Evolutionary conservation across 2,329 filamentous ascomycete species (phyloP).

Genomic region (Alternaria sp.): DNA sequence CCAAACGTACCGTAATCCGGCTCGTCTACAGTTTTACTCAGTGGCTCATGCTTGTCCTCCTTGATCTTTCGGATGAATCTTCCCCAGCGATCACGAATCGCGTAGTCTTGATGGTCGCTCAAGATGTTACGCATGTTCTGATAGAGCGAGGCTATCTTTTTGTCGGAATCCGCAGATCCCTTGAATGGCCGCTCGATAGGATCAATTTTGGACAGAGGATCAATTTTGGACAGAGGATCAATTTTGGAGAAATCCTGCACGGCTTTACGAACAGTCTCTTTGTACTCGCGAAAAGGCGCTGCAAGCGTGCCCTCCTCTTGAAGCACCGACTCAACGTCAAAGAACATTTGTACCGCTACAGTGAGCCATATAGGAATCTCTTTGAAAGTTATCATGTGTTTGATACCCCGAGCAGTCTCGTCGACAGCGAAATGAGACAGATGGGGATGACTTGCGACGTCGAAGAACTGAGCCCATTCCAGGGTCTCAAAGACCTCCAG

Average conservation of each 20-base stretch:
- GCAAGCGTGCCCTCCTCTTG: background rate
- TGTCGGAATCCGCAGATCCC: background rate
- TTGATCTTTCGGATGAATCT: background rate
- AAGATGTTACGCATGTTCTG: background rate
- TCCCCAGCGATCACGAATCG: background rate
- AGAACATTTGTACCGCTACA: background rate
- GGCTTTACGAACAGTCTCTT: background rate
- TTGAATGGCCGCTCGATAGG: background rate
- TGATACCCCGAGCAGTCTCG: background rate
- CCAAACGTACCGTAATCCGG: background rate
- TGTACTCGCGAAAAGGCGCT: background rate
- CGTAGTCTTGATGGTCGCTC: background rate
- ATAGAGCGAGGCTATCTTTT: background rate
- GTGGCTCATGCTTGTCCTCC: background rate
- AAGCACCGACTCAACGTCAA: background rate
- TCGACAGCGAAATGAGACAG: background rate
- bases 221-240: background rate
- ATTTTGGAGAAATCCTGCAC: too few species aligned
- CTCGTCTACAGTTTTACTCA: background rate
- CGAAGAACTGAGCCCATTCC: background rate
- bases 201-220: background rate
- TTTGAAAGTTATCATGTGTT: background rate
- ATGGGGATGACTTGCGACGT: background rate
- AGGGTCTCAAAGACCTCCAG: background rate
- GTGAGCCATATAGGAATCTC: background rate